A percentile compares a stretch with the other conserved stretches of the same genome.
Evolutionary conservation across 2,329 filamentous ascomycete species (phyloP).

Genomic region (Verticillium isaacii): DNA sequence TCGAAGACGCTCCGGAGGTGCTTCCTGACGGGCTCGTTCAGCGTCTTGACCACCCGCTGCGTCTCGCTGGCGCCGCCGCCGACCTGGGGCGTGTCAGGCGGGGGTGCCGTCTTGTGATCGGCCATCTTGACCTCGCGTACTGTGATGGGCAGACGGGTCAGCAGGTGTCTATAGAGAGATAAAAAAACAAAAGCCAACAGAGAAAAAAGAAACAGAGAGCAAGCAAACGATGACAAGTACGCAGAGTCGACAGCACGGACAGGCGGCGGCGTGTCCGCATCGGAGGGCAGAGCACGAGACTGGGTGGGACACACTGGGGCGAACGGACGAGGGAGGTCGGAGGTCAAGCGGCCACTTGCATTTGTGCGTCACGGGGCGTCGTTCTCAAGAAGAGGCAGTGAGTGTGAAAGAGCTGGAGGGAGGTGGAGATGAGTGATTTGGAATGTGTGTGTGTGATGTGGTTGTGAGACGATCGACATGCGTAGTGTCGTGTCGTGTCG

Average conservation of each 20-base stretch:
- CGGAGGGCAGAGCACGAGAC: not conserved
- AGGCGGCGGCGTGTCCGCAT: not conserved
- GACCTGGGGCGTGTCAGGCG: conserved; percentile 25
- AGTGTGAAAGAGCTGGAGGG: too few species aligned
- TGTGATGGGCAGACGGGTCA: not conserved
- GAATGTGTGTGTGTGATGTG: not conserved
- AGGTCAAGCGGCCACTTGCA: not conserved
- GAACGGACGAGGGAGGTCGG: not conserved
- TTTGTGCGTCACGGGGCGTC: not conserved
- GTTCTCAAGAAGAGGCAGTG: not conserved
- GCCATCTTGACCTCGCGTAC: not conserved
- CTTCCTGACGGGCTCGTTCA: conserved; percentile 33
- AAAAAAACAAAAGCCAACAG: too few species aligned
- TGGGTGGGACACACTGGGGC: not conserved
- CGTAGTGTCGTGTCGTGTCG: not conserved
- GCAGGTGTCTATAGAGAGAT: not conserved
- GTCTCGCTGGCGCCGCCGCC: conserved; percentile 42
- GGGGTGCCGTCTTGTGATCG: not conserved
- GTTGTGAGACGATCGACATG: not conserved
- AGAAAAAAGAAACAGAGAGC: not conserved
- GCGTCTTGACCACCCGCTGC: conserved; percentile 31
- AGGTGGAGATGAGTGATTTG: not conserved
- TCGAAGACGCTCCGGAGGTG: conserved; percentile 44
- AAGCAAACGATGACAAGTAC: not conserved
- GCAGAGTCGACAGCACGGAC: not conserved